Percentiles rank a stretch among this genome's conserved stretches.
phyloP scores from a whole-genome alignment of 257 asterid species.

The Misopates orontium region DNA sequence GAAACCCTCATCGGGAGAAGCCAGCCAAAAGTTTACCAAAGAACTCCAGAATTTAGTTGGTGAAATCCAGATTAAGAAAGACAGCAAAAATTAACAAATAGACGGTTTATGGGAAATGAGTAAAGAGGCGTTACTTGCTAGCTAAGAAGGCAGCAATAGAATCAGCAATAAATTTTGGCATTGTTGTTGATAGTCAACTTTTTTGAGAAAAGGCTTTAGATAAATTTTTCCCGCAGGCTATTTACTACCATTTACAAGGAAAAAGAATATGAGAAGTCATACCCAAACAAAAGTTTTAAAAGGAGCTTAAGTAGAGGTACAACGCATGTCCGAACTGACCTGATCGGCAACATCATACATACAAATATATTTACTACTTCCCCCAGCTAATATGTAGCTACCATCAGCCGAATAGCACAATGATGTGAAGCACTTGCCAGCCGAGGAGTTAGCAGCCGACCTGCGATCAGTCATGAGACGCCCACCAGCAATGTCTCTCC shows the following conservation, averaged over 20 bases:
- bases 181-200: background rate
- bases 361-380: slow-evolving; percentile 90
- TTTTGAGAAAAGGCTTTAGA: background rate
- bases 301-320: too few species aligned
- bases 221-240: background rate
- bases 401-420: slow-evolving; percentile 97
- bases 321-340: slow-evolving; percentile 48
- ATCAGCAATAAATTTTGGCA: background rate
- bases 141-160: background rate
- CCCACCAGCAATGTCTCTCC: slow-evolving; percentile 97
- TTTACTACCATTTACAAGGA: too few species aligned
- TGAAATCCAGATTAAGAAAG: background rate
- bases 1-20: background rate
- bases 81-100: background rate
- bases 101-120: background rate
- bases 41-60: background rate
- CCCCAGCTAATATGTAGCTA: slow-evolving; percentile 93
- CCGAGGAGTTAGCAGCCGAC: slow-evolving; percentile 82
- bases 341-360: slow-evolving; percentile 96
- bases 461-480: slow-evolving; percentile 98
- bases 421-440: slow-evolving; percentile 92
- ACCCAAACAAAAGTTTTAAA: too few species aligned
- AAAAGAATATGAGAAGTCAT: too few species aligned
- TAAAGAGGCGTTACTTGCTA: background rate
- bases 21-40: background rate